Conservation (phyloP, 805 yeast species). For the Candida pseudoglaebosa region DNA sequence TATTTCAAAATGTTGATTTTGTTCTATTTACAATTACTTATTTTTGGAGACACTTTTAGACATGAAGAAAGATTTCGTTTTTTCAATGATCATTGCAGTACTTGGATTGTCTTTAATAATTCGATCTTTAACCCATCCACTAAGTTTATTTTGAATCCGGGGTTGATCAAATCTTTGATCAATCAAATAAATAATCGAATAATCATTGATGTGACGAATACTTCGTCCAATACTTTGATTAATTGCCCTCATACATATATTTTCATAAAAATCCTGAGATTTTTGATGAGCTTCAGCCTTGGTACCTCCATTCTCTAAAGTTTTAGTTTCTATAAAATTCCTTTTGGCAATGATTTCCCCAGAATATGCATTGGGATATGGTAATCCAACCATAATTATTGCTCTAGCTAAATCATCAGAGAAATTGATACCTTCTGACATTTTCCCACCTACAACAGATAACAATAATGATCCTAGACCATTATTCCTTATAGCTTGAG, state of each 20-base stretch:
- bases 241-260: slow-evolving; percentile 84
- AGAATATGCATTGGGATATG: slow-evolving; percentile 80
- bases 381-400: slow-evolving; percentile 81
- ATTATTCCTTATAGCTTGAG: slow-evolving; percentile 32
- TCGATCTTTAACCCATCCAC: slow-evolving; percentile 63
- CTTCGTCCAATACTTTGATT: slow-evolving; percentile 93
- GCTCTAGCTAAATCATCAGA: slow-evolving; percentile 84
- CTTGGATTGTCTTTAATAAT: slow-evolving; percentile 9
- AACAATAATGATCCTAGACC: slow-evolving; percentile 61
- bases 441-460: slow-evolving; percentile 88
- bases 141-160: slow-evolving; percentile 54
- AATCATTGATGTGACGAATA: slow-evolving; percentile 78
- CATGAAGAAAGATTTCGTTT: slow-evolving; percentile 26
- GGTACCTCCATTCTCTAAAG: slow-evolving; percentile 47
- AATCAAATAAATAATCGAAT: slow-evolving; percentile 66
- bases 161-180: slow-evolving; percentile 56
- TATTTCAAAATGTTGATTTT: too few species aligned
- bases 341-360: slow-evolving; percentile 77
- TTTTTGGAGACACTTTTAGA: slow-evolving; percentile 11
- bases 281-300: slow-evolving; percentile 42
- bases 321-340: slow-evolving; percentile 54
- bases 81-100: slow-evolving; percentile 13
- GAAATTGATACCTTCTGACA: slow-evolving; percentile 93
- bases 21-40: slow-evolving; percentile 4
- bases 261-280: slow-evolving; percentile 65